Evolutionary conservation across 2,329 filamentous ascomycete genomes (phyloP).

Genomic region (Raffaelea deltoideospora): DNA sequence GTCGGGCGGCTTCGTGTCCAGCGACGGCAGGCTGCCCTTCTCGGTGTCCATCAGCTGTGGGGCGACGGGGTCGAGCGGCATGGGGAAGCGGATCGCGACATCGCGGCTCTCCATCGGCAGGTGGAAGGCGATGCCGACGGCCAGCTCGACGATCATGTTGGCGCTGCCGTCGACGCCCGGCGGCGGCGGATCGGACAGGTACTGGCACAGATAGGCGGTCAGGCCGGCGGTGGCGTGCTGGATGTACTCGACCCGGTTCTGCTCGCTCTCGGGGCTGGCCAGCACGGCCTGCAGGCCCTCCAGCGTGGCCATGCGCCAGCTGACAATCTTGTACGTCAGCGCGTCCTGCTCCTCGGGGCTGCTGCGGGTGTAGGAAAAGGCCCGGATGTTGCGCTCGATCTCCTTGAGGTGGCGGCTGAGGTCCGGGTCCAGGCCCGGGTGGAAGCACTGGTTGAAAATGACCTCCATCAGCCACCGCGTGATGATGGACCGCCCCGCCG

Average conservation of each 20-base stretch:
- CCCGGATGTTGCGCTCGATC: conserved; percentile 77
- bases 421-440: conserved; percentile 65
- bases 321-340: conserved; percentile 71
- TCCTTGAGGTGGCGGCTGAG: conserved; percentile 68
- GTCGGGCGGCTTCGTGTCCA: conserved; percentile 29
- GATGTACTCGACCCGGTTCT: conserved; percentile 54
- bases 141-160: conserved; percentile 84
- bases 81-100: conserved; percentile 72
- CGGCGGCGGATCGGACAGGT: conserved; percentile 62
- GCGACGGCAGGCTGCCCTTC: conserved; percentile 48
- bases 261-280: conserved; percentile 45
- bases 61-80: conserved; percentile 58
- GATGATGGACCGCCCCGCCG: conserved; percentile 77
- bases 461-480: conserved; percentile 82
- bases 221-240: conserved; percentile 54
- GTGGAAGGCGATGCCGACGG: conserved; percentile 72
- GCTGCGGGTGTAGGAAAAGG: conserved; percentile 54
- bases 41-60: conserved; percentile 77
- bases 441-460: conserved; percentile 83
- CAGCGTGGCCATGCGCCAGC: conserved; percentile 85
- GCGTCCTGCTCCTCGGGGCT: conserved; percentile 84
- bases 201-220: conserved; percentile 53
- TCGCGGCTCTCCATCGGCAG: conserved; percentile 84
- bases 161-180: conserved; percentile 75
- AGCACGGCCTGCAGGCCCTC: conserved; percentile 71